Percentiles rank a stretch among this genome's conserved stretches.
Conservation (phyloP, 768 basidiomycete genomes). For the Lactifluus rugatus region DNA sequence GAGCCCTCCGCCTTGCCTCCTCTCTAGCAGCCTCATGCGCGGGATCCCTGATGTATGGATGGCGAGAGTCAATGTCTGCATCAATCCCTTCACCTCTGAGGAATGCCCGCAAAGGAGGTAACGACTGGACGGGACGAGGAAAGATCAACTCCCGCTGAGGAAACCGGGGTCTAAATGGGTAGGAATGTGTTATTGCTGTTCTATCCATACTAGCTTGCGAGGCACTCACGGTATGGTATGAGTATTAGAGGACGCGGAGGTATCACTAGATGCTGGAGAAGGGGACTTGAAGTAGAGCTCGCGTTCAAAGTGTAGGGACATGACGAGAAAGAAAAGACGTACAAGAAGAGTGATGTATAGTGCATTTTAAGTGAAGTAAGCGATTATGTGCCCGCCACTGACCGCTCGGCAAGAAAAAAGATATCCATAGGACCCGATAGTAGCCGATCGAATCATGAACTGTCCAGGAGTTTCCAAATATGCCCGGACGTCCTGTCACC, state of each 20-base stretch:
- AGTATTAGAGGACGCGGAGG: slow-evolving; percentile 6
- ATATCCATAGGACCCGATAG: slow-evolving; percentile 1
- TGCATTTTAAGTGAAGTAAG: slow-evolving; percentile 18
- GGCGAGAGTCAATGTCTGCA: slow-evolving; percentile 6
- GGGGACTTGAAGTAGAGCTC: slow-evolving; percentile 10
- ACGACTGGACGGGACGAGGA: slow-evolving; percentile 10
- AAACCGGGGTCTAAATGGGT: neutral
- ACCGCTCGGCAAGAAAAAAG: slow-evolving; percentile 7
- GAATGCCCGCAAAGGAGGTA: slow-evolving; percentile 17
- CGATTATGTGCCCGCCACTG: slow-evolving; percentile 9
- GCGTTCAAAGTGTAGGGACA: slow-evolving; percentile 17
- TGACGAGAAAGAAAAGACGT: slow-evolving; percentile 10
- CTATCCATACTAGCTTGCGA: neutral
- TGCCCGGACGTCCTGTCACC: slow-evolving; percentile 4
- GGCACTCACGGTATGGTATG: slow-evolving; percentile 4
- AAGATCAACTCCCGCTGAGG: slow-evolving; percentile 6
- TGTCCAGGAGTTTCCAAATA: neutral
- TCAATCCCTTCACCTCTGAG: slow-evolving; percentile 13
- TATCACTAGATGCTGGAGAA: slow-evolving; percentile 12
- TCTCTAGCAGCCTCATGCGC: slow-evolving; percentile 13
- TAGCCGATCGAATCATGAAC: slow-evolving; percentile 9
- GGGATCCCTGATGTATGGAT: neutral
- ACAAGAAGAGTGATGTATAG: slow-evolving; percentile 6
- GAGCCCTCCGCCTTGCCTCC: slow-evolving; percentile 13
- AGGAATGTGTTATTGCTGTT: neutral